Percentiles rank a stretch among this genome's conserved stretches.
phyloP scores from a whole-genome alignment of 2,329 filamentous ascomycete genomes.

The Alternaria dauci region DNA sequence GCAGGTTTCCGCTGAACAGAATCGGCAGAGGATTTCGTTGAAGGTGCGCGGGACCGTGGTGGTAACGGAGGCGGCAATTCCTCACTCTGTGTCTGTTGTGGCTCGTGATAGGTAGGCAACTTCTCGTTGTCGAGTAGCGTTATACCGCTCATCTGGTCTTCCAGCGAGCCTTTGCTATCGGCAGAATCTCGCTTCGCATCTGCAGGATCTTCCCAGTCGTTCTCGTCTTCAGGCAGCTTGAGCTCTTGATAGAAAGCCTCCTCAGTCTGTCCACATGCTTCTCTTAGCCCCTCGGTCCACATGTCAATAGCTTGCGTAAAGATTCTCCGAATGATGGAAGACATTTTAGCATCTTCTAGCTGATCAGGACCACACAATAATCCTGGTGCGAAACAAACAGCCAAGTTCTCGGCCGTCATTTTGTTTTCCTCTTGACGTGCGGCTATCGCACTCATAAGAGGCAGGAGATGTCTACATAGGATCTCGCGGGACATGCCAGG shows the following conservation, averaged over 20 bases:
- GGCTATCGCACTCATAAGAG: slow-evolving; percentile 59
- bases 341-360: slow-evolving; percentile 63
- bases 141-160: slow-evolving; percentile 54
- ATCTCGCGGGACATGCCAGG: slow-evolving; percentile 58
- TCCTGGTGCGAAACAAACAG: slow-evolving; percentile 63
- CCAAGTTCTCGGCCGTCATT: slow-evolving; percentile 63
- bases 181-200: slow-evolving; percentile 39
- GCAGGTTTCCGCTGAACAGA: slow-evolving; percentile 54
- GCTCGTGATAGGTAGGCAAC: slow-evolving; percentile 22
- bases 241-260: slow-evolving; percentile 53
- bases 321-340: slow-evolving; percentile 59
- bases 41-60: slow-evolving; percentile 43
- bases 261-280: slow-evolving; percentile 52
- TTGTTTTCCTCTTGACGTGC: slow-evolving; percentile 60
- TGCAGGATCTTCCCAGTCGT: slow-evolving; percentile 60
- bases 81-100: slow-evolving; percentile 18
- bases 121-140: slow-evolving; percentile 55
- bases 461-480: slow-evolving; percentile 60
- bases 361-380: slow-evolving; percentile 63
- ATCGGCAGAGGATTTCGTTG: slow-evolving; percentile 40
- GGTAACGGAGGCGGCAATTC: slow-evolving; percentile 49
- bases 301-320: slow-evolving; percentile 58
- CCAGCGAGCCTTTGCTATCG: slow-evolving; percentile 35
- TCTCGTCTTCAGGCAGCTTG: slow-evolving; percentile 49
- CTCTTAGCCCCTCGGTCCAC: slow-evolving; percentile 56